Evolutionary conservation across 2,329 filamentous ascomycete genomes (phyloP).

Genomic region (Penicillium italicum): DNA sequence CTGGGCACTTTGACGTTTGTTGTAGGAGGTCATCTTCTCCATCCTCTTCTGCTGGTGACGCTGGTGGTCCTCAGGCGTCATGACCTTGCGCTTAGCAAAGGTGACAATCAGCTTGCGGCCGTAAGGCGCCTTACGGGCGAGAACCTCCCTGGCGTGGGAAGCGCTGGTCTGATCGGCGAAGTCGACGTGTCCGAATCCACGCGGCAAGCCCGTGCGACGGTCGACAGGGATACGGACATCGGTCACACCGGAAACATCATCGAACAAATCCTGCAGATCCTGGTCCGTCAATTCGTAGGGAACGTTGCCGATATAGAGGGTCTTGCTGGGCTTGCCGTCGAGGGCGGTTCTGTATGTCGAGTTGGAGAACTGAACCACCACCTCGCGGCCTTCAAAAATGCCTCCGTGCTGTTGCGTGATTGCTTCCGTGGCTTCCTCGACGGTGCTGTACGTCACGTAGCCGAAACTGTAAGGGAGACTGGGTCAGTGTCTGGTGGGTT

Average conservation of each 20-base stretch:
- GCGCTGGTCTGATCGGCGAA: constrained; percentile 68
- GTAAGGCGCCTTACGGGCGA: constrained; percentile 59
- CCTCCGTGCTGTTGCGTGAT: constrained; percentile 57
- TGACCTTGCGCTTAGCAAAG: constrained; percentile 45
- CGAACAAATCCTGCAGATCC: constrained; percentile 76
- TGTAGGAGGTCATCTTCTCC: not conserved
- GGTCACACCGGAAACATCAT: constrained; percentile 62
- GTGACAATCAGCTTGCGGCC: constrained; percentile 65
- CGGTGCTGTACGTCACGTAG: constrained; percentile 58
- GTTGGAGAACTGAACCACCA: constrained; percentile 59
- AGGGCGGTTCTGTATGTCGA: constrained; percentile 14
- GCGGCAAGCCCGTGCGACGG: constrained; percentile 71
- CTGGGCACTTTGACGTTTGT: not conserved
- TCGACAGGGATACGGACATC: constrained; percentile 82
- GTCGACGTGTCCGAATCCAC: constrained; percentile 81
- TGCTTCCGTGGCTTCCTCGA: constrained; percentile 54
- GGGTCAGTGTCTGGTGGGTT: not conserved
- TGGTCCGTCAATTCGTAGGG: constrained; percentile 80
- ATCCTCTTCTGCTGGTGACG: not conserved
- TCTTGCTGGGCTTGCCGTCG: constrained; percentile 52
- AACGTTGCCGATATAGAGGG: constrained; percentile 80
- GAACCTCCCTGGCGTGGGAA: constrained; percentile 53
- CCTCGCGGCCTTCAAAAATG: constrained; percentile 60
- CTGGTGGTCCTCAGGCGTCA: not conserved
- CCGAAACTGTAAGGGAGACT: constrained; percentile 53